Conservation (phyloP, 768 basidiomycete species). For the Omphalotus guepiniiformis region DNA sequence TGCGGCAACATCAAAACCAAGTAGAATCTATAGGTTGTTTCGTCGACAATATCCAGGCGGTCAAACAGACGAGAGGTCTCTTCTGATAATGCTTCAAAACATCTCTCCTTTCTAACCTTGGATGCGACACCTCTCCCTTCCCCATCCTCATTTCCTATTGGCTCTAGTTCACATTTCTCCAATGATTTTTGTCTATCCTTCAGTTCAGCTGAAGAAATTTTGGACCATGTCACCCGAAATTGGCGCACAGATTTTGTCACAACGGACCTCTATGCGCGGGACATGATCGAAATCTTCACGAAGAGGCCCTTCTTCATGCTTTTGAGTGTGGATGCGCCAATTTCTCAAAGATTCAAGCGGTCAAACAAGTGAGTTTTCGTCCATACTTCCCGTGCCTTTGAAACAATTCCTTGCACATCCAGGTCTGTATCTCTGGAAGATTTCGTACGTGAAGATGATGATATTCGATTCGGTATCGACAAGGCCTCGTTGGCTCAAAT, state of each 20-base stretch:
- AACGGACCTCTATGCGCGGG: slow-evolving; percentile 52
- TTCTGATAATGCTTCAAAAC: slow-evolving; percentile 16
- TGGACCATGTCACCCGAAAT: slow-evolving; percentile 72
- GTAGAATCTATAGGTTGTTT: too few relatives aligned
- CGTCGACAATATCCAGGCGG: too few relatives aligned
- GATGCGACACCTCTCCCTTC: slow-evolving; percentile 24
- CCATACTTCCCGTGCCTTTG: neutral
- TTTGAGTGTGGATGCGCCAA: slow-evolving; percentile 77
- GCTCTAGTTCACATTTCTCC: slow-evolving; percentile 12
- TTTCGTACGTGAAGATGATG: slow-evolving; percentile 75
- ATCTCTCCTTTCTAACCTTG: slow-evolving; percentile 37
- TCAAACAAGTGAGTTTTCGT: slow-evolving; percentile 40
- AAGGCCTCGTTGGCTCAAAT: slow-evolving; percentile 28
- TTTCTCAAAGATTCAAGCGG: slow-evolving; percentile 63
- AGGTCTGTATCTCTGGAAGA: slow-evolving; percentile 50
- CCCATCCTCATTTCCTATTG: slow-evolving; percentile 16
- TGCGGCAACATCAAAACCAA: too few relatives aligned
- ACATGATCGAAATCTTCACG: slow-evolving; percentile 62
- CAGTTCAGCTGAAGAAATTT: slow-evolving; percentile 45
- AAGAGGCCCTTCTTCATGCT: slow-evolving; percentile 92
- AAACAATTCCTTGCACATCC: slow-evolving; percentile 6
- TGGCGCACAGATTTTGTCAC: slow-evolving; percentile 86
- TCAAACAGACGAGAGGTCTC: too few relatives aligned
- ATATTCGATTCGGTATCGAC: slow-evolving; percentile 51
- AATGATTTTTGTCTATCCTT: slow-evolving; percentile 28